Evolutionary conservation across 192 early-diverging fungal genomes (phyloP).

Genomic region (Diversispora epigaea): DNA sequence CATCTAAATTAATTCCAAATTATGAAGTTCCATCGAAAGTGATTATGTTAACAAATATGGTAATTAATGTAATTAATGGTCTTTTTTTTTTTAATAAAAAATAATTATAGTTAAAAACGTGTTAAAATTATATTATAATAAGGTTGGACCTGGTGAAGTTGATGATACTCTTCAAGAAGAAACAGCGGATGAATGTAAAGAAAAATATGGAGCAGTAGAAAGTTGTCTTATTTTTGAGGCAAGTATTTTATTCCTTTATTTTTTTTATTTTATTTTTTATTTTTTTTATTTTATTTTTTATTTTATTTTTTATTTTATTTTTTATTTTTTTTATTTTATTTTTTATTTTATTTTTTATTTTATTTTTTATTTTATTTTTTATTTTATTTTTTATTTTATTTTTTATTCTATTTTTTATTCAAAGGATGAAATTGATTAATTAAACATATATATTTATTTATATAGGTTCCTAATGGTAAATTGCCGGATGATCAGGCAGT

Average conservation of each 20-base stretch:
- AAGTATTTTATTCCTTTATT: not conserved
- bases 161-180: constrained; percentile 73
- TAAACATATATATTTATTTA: not conserved
- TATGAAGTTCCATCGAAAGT: constrained; percentile 42
- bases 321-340: constrained; percentile 42
- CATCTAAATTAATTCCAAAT: not conserved
- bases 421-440: not conserved
- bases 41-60: constrained; percentile 74
- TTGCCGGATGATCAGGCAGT: constrained; percentile 67
- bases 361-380: not conserved
- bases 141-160: constrained; percentile 71
- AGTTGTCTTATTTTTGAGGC: constrained; percentile 68
- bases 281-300: constrained; percentile 1
- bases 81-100: not conserved
- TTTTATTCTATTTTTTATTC: not conserved
- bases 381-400: constrained; percentile 1
- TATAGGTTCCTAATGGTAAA: constrained; percentile 48
- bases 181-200: constrained; percentile 71
- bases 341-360: constrained; percentile 31
- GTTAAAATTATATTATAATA: not conserved
- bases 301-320: constrained; percentile 5
- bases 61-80: not conserved
- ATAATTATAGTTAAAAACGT: not conserved
- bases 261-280: too few relatives aligned
- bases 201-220: constrained; percentile 73